These are phyloP conservation scores for Penicillium simplicissimum DNA, from an alignment of 495 filamentous ascomycete species.

Conservation along the genomic window DNA sequence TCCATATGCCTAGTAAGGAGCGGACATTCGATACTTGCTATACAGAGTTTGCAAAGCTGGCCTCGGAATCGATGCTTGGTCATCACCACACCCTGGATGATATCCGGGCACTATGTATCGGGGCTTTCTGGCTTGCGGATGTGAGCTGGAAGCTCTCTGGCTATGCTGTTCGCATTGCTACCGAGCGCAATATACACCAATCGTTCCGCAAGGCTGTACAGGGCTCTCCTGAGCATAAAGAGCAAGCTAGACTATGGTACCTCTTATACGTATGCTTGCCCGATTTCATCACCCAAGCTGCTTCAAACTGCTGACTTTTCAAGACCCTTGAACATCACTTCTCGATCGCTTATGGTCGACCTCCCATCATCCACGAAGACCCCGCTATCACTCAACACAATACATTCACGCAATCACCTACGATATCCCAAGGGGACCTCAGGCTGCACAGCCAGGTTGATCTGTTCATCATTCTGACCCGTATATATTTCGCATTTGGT, in stretches of 20 bases:
- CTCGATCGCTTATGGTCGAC: conserved; percentile 55
- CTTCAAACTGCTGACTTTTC: conserved; percentile 18
- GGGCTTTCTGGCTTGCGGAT: conserved; percentile 57
- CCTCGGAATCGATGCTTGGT: conserved; percentile 55
- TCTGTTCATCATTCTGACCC: conserved; percentile 58
- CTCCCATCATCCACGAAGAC: conserved; percentile 58
- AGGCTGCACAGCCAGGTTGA: conserved; percentile 59
- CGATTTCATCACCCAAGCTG: background rate
- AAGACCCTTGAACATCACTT: conserved; percentile 57
- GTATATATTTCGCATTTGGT: conserved; percentile 59
- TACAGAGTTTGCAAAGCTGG: conserved; percentile 52
- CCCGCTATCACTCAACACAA: conserved; percentile 53
- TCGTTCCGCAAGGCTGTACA: conserved; percentile 52
- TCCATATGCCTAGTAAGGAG: conserved; percentile 51
- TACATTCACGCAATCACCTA: conserved; percentile 45
- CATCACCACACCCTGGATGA: conserved; percentile 53
- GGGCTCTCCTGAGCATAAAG: conserved; percentile 46
- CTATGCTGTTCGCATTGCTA: conserved; percentile 57
- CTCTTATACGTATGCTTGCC: conserved; percentile 50
- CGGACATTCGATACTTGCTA: conserved; percentile 52
- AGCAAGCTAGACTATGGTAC: conserved; percentile 53
- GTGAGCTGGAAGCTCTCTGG: conserved; percentile 59
- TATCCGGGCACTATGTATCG: conserved; percentile 53
- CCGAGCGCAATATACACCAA: conserved; percentile 52
- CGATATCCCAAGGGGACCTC: conserved; percentile 51